Base-by-base conservation (phyloP, 1,284 basidiomycete genomes). In the Ceratobasidium sp. region DNA sequence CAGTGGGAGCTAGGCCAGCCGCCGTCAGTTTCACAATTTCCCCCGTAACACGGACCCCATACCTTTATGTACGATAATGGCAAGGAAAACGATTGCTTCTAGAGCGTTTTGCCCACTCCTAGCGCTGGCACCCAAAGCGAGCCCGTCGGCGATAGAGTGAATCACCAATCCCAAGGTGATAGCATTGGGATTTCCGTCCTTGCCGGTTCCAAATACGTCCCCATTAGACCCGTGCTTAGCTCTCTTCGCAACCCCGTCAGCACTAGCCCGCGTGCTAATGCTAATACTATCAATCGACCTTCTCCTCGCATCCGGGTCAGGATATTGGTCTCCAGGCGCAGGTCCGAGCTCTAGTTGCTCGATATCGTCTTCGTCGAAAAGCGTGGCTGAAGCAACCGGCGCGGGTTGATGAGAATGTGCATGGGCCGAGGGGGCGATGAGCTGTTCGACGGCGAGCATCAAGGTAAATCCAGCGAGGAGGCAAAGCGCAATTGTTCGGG, bases 61-160 rank as follows among this genome's bases (percentile, higher is more conserved):
- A 89, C 93, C 91, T 85, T 96, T 97, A 79, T 97, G 94, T 8
- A 96, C 82, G 49, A 93, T 83, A 35, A 97, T 85, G 1, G 95
- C 94, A 32, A 96, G 76, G 77, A 97, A 96, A 0, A 97, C 90
- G 47, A 96, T 82, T 12, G 57, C 68, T 1, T 72, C 49, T 10
- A 73, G 25, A 8, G 73, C 69, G 31, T 72, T 69, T 31, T 69
- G 69, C 1, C 43, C 50, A 20, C 53, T 50, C 45, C 31, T 72
- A 29, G 79, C 77, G 49, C 81, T 81, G 2, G 93, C 91, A 31
- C 94, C 95, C 53, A 98, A 80, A 0, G 93, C 93, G 69, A 96
- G 87, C 1, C 95, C 95, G 78, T 98, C 95, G 0, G 94, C 91
- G 34, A 94, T 82, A 1, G 89, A 92, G 76, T 97, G 95, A 42